Base-by-base conservation (phyloP, 176 grass and related monocot genomes). In the Calamus simplicifolius region DNA sequence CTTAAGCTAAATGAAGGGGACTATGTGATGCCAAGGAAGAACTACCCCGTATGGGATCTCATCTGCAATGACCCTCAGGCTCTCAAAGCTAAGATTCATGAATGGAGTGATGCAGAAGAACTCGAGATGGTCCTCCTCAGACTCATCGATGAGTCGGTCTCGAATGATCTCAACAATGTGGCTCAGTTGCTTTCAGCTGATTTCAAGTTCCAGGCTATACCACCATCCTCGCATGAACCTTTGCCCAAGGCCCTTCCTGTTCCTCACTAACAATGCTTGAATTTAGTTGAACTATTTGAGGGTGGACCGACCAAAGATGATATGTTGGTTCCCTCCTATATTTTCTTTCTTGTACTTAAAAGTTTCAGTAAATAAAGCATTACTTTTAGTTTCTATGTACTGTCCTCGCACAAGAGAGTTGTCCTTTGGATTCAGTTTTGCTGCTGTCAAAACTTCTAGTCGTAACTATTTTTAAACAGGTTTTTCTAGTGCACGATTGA, bases 1-100 rank as follows among this genome's bases (percentile, higher is more conserved):
- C 73, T 88, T 16, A 81, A 88, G 63, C 84, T 94, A 21, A 60
- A 67, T 16, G 69, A 94, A 71, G 72, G 70, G 73, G 89, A 94
- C 66, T 70, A 76, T 57, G 72, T 94, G 62, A 88, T 94, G 89
- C 81, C 89, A 26, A 87, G 82, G 76, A 82, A 94, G 66, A 75
- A 85, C 1, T 85, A 85, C 55, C 81, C 80, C 18, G 71, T 94
- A 0, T 88, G 76, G 69, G 67, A 73, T 54, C 89, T 88, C 75
- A 88, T 88, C 69, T 76, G 52, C 54, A 67, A 8, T 66, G 73
- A 76, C 59, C 71, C 52, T n/a, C 61, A 94, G 61, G 69, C 74
- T 62, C 56, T 88, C 49, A 85, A 79, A 76, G 89, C 84, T 16
- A 73, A 75, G 52, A 73, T 94, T 48, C 77, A 94, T 63, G 69